These are phyloP conservation scores for Chrysanthemum lavandulifolium DNA, from an alignment of 129 eudicot genomes.

Conservation along the genomic window DNA sequence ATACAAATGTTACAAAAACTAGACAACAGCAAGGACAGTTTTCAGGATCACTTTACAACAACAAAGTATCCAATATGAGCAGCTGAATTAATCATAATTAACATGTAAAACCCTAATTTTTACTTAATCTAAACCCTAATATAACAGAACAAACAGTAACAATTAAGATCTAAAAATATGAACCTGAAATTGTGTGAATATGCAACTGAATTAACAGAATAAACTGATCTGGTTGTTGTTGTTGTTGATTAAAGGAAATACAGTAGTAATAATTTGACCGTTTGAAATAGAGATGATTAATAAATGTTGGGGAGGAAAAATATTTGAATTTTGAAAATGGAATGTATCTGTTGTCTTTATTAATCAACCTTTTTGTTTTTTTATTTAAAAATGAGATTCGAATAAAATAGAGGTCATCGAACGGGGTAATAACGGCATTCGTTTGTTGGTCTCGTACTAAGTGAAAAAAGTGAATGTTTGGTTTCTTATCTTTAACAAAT, in stretches of 20 bases:
- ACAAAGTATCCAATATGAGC: no score
- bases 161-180: not conserved
- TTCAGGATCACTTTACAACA: no score
- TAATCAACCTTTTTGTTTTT: not conserved
- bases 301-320: slow-evolving; percentile 14
- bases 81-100: no score
- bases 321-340: slow-evolving; percentile 42
- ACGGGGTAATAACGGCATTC: slow-evolving; percentile 17
- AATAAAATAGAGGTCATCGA: not conserved
- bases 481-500: not conserved
- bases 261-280: slow-evolving; percentile 42
- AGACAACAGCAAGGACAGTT: no score
- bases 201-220: not conserved
- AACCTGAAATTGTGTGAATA: slow-evolving; percentile 20
- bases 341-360: not conserved
- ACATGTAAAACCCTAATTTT: no score
- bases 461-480: slow-evolving; percentile 9
- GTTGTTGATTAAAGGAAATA: no score
- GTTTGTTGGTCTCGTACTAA: not conserved
- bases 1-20: not conserved
- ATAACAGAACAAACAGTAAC: not conserved
- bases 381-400: not conserved
- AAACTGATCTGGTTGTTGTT: no score
- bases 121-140: slow-evolving; percentile 11
- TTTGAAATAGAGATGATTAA: slow-evolving; percentile 24